Evolutionary conservation across 2,329 filamentous ascomycete genomes (phyloP).

Genomic region (Colletotrichum godetiae): DNA sequence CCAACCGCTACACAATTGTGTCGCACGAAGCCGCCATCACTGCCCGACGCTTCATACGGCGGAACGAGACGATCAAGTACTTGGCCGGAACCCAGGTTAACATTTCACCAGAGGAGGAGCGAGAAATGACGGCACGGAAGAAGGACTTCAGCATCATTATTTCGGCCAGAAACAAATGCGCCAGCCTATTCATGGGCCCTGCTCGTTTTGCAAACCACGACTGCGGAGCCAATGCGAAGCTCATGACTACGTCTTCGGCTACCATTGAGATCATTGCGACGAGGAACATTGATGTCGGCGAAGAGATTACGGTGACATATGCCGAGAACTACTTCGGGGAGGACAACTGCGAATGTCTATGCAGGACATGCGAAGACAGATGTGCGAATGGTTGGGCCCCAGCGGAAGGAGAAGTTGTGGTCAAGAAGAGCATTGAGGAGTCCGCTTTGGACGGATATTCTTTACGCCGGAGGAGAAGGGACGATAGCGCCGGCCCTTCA

Average conservation of each 20-base stretch:
- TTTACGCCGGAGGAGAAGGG: conserved; percentile 64
- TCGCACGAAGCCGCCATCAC: conserved; percentile 90
- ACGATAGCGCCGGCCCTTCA: conserved; percentile 59
- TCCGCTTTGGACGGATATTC: conserved; percentile 62
- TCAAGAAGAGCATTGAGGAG: conserved; percentile 66
- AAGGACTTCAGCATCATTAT: conserved; percentile 98
- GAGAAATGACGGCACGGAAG: conserved; percentile 80
- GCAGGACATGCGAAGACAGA: conserved; percentile 83
- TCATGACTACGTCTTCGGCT: conserved; percentile 84
- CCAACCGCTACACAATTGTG: conserved; percentile 93
- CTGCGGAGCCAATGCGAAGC: conserved; percentile 89
- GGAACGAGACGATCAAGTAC: conserved; percentile 90
- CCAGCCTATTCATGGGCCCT: conserved; percentile 93
- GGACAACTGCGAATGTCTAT: conserved; percentile 94
- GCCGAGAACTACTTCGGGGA: conserved; percentile 96
- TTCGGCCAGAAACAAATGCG: conserved; percentile 89
- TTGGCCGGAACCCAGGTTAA: conserved; percentile 90
- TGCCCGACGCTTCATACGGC: conserved; percentile 81
- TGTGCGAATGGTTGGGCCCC: conserved; percentile 86
- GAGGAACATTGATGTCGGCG: conserved; percentile 83
- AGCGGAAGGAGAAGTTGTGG: conserved; percentile 56
- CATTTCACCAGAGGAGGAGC: conserved; percentile 92
- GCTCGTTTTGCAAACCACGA: conserved; percentile 98
- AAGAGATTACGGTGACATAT: conserved; percentile 97
- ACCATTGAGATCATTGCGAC: conserved; percentile 92